These are phyloP conservation scores for Nicotiana paniculata DNA, from an alignment of 257 asterid species.

Conservation along the genomic window DNA sequence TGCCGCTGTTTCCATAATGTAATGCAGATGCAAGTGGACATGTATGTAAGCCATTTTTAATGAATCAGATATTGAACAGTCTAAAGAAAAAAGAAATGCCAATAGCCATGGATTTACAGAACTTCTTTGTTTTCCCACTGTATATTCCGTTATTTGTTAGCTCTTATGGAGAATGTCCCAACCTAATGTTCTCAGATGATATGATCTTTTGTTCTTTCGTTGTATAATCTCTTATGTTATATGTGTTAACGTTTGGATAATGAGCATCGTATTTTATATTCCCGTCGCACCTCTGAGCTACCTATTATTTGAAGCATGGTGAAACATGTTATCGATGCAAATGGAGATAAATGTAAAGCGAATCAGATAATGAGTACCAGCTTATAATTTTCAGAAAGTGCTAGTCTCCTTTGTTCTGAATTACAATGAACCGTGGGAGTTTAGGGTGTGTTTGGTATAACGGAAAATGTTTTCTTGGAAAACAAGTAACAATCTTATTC, in stretches of 20 bases:
- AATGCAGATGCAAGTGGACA: not conserved
- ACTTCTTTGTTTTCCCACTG: too few relatives aligned
- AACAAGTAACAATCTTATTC: too few relatives aligned
- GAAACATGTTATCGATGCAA: not conserved
- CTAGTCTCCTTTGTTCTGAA: not conserved
- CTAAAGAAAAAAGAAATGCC: not conserved
- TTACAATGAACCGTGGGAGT: not conserved
- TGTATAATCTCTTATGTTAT: not conserved
- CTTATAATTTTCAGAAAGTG: not conserved
- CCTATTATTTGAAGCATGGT: not conserved
- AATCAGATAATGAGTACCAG: not conserved
- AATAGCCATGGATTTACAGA: too few relatives aligned
- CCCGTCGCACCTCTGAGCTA: not conserved
- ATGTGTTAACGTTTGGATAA: not conserved
- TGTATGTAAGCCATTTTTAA: not conserved
- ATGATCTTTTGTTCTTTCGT: not conserved
- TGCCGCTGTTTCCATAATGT: not conserved
- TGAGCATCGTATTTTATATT: not conserved
- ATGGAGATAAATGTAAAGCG: not conserved
- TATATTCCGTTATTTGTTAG: not conserved
- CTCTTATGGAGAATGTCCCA: not conserved
- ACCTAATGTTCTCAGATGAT: not conserved
- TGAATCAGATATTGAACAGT: not conserved
- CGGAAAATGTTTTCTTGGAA: too few relatives aligned
- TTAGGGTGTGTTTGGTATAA: too few relatives aligned